Percentiles rank a stretch among this genome's conserved stretches.
Evolutionary conservation across 352 stramenopile species (phyloP).

Genomic region (Peronospora farinosa): DNA sequence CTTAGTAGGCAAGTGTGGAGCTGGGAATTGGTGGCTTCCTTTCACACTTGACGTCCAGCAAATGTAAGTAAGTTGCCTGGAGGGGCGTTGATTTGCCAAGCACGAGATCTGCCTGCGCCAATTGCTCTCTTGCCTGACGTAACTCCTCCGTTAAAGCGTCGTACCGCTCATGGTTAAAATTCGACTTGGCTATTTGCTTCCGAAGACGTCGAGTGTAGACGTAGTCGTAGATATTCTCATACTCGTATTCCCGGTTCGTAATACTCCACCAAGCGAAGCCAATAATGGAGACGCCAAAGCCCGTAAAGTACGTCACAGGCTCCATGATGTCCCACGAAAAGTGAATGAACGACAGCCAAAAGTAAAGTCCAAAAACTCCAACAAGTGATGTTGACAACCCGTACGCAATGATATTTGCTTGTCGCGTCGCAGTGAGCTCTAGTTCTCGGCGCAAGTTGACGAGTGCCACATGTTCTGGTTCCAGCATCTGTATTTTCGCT

Average conservation of each 20-base stretch:
- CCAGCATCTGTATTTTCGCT: conserved; percentile 57
- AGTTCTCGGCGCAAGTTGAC: conserved; percentile 59
- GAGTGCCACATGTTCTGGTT: conserved; percentile 63
- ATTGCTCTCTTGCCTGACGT: conserved; percentile 26
- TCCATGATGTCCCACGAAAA: conserved; percentile 90
- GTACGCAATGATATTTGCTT: conserved; percentile 53
- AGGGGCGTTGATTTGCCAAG: conserved; percentile 59
- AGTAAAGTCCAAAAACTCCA: conserved; percentile 78
- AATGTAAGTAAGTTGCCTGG: conserved; percentile 61
- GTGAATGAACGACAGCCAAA: conserved; percentile 85
- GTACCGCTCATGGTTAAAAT: conserved; percentile 53
- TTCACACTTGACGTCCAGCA: conserved; percentile 36
- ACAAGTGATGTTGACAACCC: conserved; percentile 57
- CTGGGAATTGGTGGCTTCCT: conserved; percentile 23
- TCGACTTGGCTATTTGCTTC: conserved; percentile 47
- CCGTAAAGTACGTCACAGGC: conserved; percentile 85
- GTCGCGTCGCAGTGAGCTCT: conserved; percentile 47
- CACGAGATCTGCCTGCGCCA: conserved; percentile 51
- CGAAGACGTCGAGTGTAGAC: conserved; percentile 61
- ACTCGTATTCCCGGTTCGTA: conserved; percentile 85
- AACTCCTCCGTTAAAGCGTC: conserved; percentile 40
- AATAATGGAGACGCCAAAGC: conserved; percentile 70
- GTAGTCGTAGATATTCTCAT: conserved; percentile 85
- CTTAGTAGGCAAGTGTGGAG: conserved; percentile 4
- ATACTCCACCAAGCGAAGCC: conserved; percentile 81